Conservation (phyloP, 352 stramenopile genomes). For the Plasmopara viticola region DNA sequence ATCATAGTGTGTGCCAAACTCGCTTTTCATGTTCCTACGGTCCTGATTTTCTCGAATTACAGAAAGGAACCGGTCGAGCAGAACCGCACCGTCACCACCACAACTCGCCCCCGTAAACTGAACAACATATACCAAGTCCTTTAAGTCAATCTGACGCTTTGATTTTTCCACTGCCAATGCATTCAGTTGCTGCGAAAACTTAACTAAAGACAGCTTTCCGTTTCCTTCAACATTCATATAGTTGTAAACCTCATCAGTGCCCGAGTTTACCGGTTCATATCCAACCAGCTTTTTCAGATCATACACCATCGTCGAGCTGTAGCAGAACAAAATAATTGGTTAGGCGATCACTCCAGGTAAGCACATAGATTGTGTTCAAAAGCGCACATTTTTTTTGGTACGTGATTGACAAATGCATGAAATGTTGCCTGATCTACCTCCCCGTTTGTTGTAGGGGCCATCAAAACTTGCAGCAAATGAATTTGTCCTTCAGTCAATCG, state of each 20-base stretch:
- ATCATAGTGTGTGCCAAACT: constrained; percentile 79
- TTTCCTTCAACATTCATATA: constrained; percentile 68
- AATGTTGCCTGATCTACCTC: constrained; percentile 56
- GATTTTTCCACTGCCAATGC: constrained; percentile 46
- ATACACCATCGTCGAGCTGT: constrained; percentile 53
- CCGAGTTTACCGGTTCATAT: constrained; percentile 23
- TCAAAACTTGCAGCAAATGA: constrained; percentile 51
- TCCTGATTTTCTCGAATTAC: constrained; percentile 61
- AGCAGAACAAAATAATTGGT: constrained; percentile 3
- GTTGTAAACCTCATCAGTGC: constrained; percentile 53
- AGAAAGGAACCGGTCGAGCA: constrained; percentile 73
- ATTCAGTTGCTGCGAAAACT: constrained; percentile 54
- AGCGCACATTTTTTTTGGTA: constrained; percentile 72
- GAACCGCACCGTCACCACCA: constrained; percentile 47
- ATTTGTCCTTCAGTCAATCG: constrained; percentile 51
- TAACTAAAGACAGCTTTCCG: constrained; percentile 55
- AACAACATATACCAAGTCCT: constrained; percentile 69
- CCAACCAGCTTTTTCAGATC: constrained; percentile 68
- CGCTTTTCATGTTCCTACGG: constrained; percentile 77
- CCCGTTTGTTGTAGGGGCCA: constrained; percentile 54
- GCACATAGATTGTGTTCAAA: background rate
- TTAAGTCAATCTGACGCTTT: constrained; percentile 46
- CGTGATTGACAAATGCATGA: constrained; percentile 76
- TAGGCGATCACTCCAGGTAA: background rate
- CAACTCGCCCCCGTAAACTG: constrained; percentile 73